phyloP scores from a whole-genome alignment of 106 monocot species.

The Narthecium ossifragum region DNA sequence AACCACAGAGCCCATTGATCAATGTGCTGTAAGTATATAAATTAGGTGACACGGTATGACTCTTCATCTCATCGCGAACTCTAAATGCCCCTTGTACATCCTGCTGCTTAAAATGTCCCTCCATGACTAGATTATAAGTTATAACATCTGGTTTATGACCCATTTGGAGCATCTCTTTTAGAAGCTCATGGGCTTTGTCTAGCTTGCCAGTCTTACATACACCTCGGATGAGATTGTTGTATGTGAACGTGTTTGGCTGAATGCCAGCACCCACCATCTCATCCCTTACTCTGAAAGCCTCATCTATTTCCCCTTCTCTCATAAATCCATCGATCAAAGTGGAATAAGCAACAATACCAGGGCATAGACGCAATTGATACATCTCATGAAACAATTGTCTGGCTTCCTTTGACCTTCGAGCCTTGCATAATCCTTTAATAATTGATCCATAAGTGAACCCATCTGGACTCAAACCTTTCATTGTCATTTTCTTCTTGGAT shows the following conservation, averaged over 20 bases:
- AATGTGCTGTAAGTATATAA: slow-evolving; percentile 41
- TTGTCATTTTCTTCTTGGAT: slow-evolving; percentile 44
- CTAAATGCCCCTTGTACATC: slow-evolving; percentile 28
- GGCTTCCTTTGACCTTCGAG: slow-evolving; percentile 34
- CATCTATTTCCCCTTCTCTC: slow-evolving; percentile 49
- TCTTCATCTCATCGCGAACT: slow-evolving; percentile 52
- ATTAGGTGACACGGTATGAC: slow-evolving; percentile 32
- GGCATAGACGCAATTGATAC: slow-evolving; percentile 26
- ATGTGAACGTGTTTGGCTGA: slow-evolving; percentile 44
- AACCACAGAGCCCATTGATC: slow-evolving; percentile 46
- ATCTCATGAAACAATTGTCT: slow-evolving; percentile 54
- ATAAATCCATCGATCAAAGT: slow-evolving; percentile 78
- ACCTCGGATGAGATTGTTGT: slow-evolving; percentile 59
- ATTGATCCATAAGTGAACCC: slow-evolving; percentile 44
- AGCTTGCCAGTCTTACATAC: slow-evolving; percentile 50
- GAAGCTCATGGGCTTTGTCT: slow-evolving; percentile 44
- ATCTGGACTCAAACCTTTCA: slow-evolving; percentile 42
- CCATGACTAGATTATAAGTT: slow-evolving; percentile 64
- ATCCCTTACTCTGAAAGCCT: slow-evolving; percentile 52
- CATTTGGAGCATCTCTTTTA: slow-evolving; percentile 43
- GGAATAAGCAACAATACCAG: slow-evolving; percentile 39
- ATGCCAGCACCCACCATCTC: slow-evolving; percentile 48
- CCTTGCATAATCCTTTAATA: slow-evolving; percentile 50
- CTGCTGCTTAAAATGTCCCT: slow-evolving; percentile 35
- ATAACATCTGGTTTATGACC: slow-evolving; percentile 48